Base-by-base conservation (phyloP, 139 green algal genomes). In the Mychonastes homosphaera region DNA sequence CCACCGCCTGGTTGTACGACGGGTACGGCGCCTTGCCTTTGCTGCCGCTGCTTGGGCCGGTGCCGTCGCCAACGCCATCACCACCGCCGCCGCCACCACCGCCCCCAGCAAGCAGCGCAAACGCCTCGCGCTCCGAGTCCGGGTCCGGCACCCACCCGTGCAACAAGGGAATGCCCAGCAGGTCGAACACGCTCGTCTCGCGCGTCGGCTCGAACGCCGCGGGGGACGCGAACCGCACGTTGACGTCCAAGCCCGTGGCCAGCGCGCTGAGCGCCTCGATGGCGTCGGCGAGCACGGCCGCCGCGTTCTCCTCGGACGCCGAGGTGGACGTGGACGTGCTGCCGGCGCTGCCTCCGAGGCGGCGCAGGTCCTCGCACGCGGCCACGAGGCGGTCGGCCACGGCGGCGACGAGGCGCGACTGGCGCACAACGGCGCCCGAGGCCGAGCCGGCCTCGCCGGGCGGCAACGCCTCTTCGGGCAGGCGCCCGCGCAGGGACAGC, bases 121-220 rank as follows among this genome's bases (percentile, higher is more conserved):
- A n/a, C n/a, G n/a, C n/a, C n/a, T n/a, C 12, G 3, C 13, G 13
- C 34, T n/a, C 47, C 41, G 24, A 24, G 19, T 40, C 59, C 2
- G 81, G 73, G 59, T 95, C 88, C 5, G 87, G 67, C 33, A 98
- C 65, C 92, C 92, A 99, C 40, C 90, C 92, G 62, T 99, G 92
- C 39, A 92, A 69, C 16, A 98, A 71, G 18, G 36, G 55, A 39
- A 98, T 86, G 74, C 87, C 85, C 43, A 97, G 74, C 40, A 98
- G 78, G 74, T 98, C 92, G 61, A 99, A 99, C 33, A 98, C 85
- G 15, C 79, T 76, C 4, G 82, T 56, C 65, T 95, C 85, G 15
- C 30, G 62, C 1, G 73, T 80, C 1, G 65, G 50, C 66, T 82
- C 78, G 41, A 85, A 77, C 10, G 71, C 74, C 0, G 47, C 33